Conservation (phyloP, 2,329 filamentous ascomycete species). For the Venturia asperata region DNA sequence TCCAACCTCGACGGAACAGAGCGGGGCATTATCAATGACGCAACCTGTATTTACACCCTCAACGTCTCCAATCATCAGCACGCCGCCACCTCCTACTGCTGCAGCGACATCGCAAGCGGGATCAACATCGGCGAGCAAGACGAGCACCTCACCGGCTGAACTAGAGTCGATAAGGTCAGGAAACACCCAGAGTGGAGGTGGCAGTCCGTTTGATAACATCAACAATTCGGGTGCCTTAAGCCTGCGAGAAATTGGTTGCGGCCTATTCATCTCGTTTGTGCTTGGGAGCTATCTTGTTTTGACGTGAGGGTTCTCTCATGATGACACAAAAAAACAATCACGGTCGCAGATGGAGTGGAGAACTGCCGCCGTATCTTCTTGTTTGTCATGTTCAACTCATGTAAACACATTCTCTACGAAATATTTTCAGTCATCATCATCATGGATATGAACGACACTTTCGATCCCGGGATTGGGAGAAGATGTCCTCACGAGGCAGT, state of each 20-base stretch:
- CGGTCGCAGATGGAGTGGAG: not conserved
- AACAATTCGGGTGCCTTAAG: constrained; percentile 14
- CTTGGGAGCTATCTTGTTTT: constrained; percentile 2
- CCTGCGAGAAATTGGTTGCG: not conserved
- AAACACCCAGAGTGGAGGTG: constrained; percentile 14
- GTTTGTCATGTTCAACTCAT: not conserved
- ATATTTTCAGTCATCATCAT: not conserved
- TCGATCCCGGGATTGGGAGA: not conserved
- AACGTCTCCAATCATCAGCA: not conserved
- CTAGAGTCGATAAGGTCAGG: constrained; percentile 13
- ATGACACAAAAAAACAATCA: not conserved
- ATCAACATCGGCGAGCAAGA: constrained; percentile 15
- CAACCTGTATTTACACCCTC: not conserved
- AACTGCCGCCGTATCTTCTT: not conserved
- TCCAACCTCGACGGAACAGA: not conserved
- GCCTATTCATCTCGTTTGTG: not conserved
- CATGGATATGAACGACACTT: not conserved
- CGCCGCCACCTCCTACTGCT: not conserved
- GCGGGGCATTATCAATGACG: not conserved
- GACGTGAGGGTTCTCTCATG: not conserved
- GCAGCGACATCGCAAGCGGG: constrained; percentile 6
- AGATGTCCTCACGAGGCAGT: not conserved
- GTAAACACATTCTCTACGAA: constrained; percentile 10
- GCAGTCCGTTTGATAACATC: constrained; percentile 20
- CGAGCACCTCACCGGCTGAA: not conserved